Evolutionary conservation across 73 alveolate genomes (phyloP), one percentile per base, ranked within the genome.

Genomic region (Durusdinium trenchii): DNA sequence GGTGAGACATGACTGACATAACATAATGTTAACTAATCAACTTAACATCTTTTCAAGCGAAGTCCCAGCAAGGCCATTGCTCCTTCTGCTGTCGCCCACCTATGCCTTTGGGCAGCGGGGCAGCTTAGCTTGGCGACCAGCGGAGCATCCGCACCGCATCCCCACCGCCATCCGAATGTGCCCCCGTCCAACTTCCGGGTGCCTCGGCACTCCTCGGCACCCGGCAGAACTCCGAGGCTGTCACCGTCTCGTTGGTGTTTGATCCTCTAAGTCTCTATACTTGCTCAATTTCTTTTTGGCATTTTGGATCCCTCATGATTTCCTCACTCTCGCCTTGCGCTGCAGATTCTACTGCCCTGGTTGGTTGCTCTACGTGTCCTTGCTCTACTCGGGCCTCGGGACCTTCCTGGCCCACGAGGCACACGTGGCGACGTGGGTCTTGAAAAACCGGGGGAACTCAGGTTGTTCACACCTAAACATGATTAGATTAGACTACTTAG

Each of bases 341-440:
- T 38, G 16, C 16, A 83, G 98, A 89, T 94, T 94, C 99, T 94
- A 94, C 45, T 94, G 99, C 73, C 99, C 99, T 16, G 99, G 99
- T 23, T 94, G 99, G 99, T 85, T 94, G 84, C 64, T 94, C 50
- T 94, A 94, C 67, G 36, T 54, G 14, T 38, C 99, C 40, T 48
- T 94, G 67, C 51, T 94, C 86, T 94, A 94, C 84, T 75, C 94
- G 0, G 99, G 99, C 62, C 54, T 91, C 30, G 98, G 98, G 30
- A 78, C 98, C 23, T 14, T 91, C n/a, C 38, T 67, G 61, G 98
- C 98, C 35, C 98, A 91, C 67, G 67, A 67, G 83, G 97, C 45
- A 54, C 64, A 54, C 64, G 20, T 54, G 64, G 75, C 6, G 52
- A 45, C 90, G 90, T 2, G 84, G 84, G 52, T 32, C 51, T 36